Percentiles rank a stretch among this genome's conserved stretches.
Conservation (phyloP, 2,329 filamentous ascomycete genomes). For the Aspergillus sp. region DNA sequence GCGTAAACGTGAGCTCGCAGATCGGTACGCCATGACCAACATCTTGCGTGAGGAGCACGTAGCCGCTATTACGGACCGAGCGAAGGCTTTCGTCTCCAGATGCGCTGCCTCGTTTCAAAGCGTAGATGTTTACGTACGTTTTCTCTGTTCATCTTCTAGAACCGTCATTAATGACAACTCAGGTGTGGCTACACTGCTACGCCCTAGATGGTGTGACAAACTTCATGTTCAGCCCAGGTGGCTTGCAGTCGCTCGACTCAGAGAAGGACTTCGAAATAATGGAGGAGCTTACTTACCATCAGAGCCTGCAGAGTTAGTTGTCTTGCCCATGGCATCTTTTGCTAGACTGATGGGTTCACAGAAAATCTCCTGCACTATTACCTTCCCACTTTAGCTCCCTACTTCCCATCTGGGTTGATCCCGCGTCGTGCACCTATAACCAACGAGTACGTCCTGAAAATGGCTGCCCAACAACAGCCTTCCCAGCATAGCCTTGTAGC, state of each 20-base stretch:
- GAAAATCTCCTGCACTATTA: constrained; percentile 62
- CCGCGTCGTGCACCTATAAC: constrained; percentile 60
- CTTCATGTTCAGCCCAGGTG: constrained; percentile 68
- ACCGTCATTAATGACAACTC: background rate
- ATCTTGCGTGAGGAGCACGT: constrained; percentile 58
- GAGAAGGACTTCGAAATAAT: constrained; percentile 63
- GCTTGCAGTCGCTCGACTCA: constrained; percentile 59
- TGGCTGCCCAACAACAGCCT: constrained; percentile 48
- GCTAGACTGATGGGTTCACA: constrained; percentile 29
- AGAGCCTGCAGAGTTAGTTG: constrained; percentile 63
- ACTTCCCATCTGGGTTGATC: constrained; percentile 50
- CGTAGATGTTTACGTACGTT: constrained; percentile 61
- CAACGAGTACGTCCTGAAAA: constrained; percentile 59
- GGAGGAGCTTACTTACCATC: constrained; percentile 67
- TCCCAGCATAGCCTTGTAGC: constrained; percentile 59
- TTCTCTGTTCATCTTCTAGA: background rate
- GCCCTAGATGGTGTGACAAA: constrained; percentile 69
- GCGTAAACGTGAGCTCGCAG: constrained; percentile 63
- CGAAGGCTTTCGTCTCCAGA: constrained; percentile 55
- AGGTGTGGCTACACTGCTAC: constrained; percentile 60
- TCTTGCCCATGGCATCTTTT: background rate
- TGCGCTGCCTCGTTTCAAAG: constrained; percentile 50
- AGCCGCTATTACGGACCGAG: constrained; percentile 58
- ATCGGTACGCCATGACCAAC: constrained; percentile 69
- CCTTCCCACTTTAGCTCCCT: constrained; percentile 51